Conservation (phyloP, 2,329 filamentous ascomycete genomes). For the Acarospora socialis region DNA sequence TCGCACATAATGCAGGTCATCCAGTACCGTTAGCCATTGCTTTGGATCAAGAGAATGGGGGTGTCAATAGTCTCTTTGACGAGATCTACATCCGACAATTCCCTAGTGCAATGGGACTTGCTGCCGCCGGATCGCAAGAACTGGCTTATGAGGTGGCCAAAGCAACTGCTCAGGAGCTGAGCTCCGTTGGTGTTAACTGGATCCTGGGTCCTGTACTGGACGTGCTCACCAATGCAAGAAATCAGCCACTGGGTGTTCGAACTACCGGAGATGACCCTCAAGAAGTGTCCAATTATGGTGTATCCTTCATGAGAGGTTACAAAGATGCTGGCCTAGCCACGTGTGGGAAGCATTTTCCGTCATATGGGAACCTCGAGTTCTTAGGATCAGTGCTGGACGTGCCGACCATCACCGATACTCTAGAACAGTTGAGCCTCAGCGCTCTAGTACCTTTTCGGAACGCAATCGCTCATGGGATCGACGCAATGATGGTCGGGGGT, state of each 20-base stretch:
- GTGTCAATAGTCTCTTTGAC: slow-evolving; percentile 92
- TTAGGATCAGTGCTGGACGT: slow-evolving; percentile 82
- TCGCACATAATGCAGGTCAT: slow-evolving; percentile 81
- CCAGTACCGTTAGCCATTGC: slow-evolving; percentile 79
- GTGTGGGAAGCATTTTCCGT: slow-evolving; percentile 92
- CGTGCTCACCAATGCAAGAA: slow-evolving; percentile 82
- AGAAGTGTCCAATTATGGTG: slow-evolving; percentile 83
- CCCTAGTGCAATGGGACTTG: slow-evolving; percentile 89
- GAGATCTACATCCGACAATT: slow-evolving; percentile 94
- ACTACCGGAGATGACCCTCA: slow-evolving; percentile 88
- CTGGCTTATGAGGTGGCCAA: slow-evolving; percentile 83
- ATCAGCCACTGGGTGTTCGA: slow-evolving; percentile 78
- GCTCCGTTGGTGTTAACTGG: slow-evolving; percentile 87
- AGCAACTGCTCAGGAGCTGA: slow-evolving; percentile 82
- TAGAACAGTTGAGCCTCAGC: slow-evolving; percentile 84
- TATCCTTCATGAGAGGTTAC: slow-evolving; percentile 82
- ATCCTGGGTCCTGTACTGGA: slow-evolving; percentile 90
- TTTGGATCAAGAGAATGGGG: slow-evolving; percentile 93
- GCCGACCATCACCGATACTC: slow-evolving; percentile 85
- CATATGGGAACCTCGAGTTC: slow-evolving; percentile 89
- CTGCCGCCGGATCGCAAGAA: slow-evolving; percentile 75
- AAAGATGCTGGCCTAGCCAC: slow-evolving; percentile 80
- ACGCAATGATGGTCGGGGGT: slow-evolving; percentile 91
- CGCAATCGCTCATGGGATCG: slow-evolving; percentile 71
- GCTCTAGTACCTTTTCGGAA: slow-evolving; percentile 85